These are phyloP conservation scores for Pyrenochaeta sp. DNA, from an alignment of 2,329 filamentous ascomycete genomes.

Conservation along the genomic window DNA sequence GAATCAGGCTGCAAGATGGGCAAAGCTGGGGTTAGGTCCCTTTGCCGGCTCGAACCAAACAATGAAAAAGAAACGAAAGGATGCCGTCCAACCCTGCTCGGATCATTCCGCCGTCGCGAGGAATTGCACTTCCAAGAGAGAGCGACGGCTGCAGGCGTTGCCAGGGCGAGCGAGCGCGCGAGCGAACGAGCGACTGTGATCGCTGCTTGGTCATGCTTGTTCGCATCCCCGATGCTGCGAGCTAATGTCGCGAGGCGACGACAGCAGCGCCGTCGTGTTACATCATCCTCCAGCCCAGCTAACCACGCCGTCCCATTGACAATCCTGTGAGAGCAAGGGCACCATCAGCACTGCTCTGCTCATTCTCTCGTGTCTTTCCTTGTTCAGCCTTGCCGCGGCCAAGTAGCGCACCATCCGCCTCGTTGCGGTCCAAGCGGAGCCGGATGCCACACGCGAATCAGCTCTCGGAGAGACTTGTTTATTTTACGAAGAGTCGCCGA, in stretches of 20 bases:
- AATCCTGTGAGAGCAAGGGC: slow-evolving; percentile 15
- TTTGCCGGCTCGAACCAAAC: slow-evolving; percentile 35
- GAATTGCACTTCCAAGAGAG: slow-evolving; percentile 33
- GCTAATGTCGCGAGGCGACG: slow-evolving; percentile 2
- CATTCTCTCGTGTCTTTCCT: slow-evolving; percentile 18
- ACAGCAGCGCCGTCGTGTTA: slow-evolving; percentile 1
- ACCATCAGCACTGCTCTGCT: slow-evolving; percentile 20
- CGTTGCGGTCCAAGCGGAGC: slow-evolving; percentile 31
- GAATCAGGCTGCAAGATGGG: slow-evolving; percentile 39
- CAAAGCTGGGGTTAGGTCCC: slow-evolving; percentile 30
- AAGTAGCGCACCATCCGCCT: slow-evolving; percentile 41
- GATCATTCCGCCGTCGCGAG: slow-evolving; percentile 37
- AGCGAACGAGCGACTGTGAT: slow-evolving; percentile 28
- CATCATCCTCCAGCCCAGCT: slow-evolving; percentile 17
- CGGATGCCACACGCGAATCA: slow-evolving; percentile 38
- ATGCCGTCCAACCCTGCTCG: slow-evolving; percentile 41
- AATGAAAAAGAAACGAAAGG: slow-evolving; percentile 43
- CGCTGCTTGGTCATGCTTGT: slow-evolving; percentile 34
- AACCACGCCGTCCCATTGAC: background rate
- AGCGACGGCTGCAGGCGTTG: slow-evolving; percentile 25
- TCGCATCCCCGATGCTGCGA: slow-evolving; percentile 15
- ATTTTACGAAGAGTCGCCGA: slow-evolving; percentile 39
- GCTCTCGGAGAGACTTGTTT: slow-evolving; percentile 34
- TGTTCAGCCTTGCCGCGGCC: slow-evolving; percentile 40
- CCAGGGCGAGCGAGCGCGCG: slow-evolving; percentile 25